A percentile compares a stretch with the other conserved stretches of the same genome.
Evolutionary conservation across 2,329 filamentous ascomycete species (phyloP).

Genomic region (Xylariaceae sp.): DNA sequence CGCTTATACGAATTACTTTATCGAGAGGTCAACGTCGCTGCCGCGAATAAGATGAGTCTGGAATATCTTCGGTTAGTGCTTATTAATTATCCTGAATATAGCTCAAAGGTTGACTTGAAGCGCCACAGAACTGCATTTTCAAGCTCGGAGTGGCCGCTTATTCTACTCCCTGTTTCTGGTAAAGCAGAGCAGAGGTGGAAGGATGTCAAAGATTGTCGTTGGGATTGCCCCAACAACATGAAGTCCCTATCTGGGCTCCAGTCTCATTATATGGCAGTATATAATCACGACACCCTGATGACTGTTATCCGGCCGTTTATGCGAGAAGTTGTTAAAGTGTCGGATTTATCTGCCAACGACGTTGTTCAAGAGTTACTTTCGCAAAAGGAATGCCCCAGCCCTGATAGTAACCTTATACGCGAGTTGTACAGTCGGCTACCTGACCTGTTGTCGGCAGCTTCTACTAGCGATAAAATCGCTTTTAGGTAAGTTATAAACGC

Average conservation of each 20-base stretch:
- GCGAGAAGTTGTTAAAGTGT: not conserved
- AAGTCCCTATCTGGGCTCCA: constrained; percentile 1
- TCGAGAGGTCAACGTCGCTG: no score
- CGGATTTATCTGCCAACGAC: not conserved
- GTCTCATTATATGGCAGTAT: not conserved
- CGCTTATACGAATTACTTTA: not conserved
- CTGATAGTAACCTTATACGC: not conserved
- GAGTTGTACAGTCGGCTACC: constrained; percentile 1
- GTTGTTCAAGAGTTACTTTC: constrained; percentile 3
- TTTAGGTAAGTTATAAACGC: constrained; percentile 13
- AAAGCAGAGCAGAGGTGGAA: not conserved
- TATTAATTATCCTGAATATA: not conserved
- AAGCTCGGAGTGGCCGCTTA: not conserved
- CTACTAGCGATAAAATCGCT: not conserved
- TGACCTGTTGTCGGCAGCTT: not conserved
- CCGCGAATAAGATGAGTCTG: not conserved
- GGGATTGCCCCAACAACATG: constrained; percentile 9
- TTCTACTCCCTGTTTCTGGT: not conserved
- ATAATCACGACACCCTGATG: not conserved
- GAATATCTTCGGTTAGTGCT: constrained; percentile 2
- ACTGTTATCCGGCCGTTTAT: not conserved
- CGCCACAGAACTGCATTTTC: not conserved
- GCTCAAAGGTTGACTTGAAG: not conserved
- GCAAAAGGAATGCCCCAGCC: not conserved
- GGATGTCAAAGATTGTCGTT: constrained; percentile 1